Evolutionary conservation across 2,329 filamentous ascomycete species (phyloP).

Genomic region (Cryphonectria naterciae): DNA sequence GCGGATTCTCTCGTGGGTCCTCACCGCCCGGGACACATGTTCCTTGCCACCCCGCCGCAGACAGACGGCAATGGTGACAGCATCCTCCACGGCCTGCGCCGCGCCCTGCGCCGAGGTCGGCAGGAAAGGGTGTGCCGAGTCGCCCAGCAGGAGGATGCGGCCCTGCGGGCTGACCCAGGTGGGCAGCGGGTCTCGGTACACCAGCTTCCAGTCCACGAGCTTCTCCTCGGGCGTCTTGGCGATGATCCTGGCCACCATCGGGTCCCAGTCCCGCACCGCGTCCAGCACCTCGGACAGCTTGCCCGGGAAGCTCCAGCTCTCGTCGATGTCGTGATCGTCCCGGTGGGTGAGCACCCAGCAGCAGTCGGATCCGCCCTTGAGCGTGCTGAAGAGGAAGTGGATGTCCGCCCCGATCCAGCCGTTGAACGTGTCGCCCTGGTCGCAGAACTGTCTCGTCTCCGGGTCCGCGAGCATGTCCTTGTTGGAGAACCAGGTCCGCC

Average conservation of each 20-base stretch:
- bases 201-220: slow-evolving; percentile 34
- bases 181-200: slow-evolving; percentile 36
- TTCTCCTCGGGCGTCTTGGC: slow-evolving; percentile 32
- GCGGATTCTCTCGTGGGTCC: slow-evolving; percentile 49
- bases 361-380: slow-evolving; percentile 57
- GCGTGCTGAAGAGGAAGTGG: slow-evolving; percentile 56
- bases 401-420: slow-evolving; percentile 58
- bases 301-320: slow-evolving; percentile 50
- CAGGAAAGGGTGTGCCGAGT: slow-evolving; percentile 46
- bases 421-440: slow-evolving; percentile 50
- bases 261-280: slow-evolving; percentile 47
- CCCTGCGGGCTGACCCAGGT: slow-evolving; percentile 39
- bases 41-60: slow-evolving; percentile 42
- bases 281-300: slow-evolving; percentile 48
- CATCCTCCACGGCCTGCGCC: slow-evolving; percentile 47
- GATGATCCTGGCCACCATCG: slow-evolving; percentile 45
- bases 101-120: slow-evolving; percentile 45
- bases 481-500: slow-evolving; percentile 50
- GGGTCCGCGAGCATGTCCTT: slow-evolving; percentile 42
- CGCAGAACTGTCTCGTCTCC: slow-evolving; percentile 45
- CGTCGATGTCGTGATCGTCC: slow-evolving; percentile 51
- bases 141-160: slow-evolving; percentile 43
- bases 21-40: slow-evolving; percentile 44
- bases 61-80: slow-evolving; percentile 41
- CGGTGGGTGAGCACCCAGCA: slow-evolving; percentile 58